Evolutionary conservation across 345 rosid genomes (phyloP), one percentile per base, ranked within the genome.

Genomic region (Aquilaria yunnanensis): DNA sequence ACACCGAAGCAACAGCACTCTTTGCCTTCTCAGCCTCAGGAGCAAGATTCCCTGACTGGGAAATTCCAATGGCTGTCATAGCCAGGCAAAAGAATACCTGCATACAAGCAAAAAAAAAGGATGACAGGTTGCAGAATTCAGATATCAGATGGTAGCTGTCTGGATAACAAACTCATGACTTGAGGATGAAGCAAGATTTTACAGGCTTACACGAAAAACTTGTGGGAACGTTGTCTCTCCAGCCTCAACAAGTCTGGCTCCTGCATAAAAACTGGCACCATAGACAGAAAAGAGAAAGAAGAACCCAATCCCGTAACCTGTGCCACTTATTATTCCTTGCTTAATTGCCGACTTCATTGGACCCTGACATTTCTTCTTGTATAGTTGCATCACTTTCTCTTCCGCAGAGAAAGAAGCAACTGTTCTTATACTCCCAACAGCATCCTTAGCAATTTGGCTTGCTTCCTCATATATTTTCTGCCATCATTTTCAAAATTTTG

Each of bases 381-480:
- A 89, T 54, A 82, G 80, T 59, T 86, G 67, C 86, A 86, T 82
- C 70, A 89, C 85, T 70, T 80, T 92, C 72, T 83, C 92, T 66
- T 89, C 98, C 0, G 90, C 90, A 70, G 92, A 85, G 75, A 85
- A 92, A 2, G 96, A 92, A 57, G 92, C 88, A 56, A 89, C 92
- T 3, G 98, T 86, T 77, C 96, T 79, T 51, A 89, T 89, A 58
- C 89, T 85, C 50, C 95, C 90, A 3, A 86, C 90, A 12, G 98
- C 98, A 51, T 92, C 95, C 14, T 73, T 81, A 6, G 96, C 96
- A 47, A 89, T 87, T 74, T 87, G 92, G 70, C 90, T 89, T 9
- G 96, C 96, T 68, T 92, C 90, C 79, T 86, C 95, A 9, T 89
- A 92, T 92, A 80, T 83, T 77, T 66, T 75, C 96, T 92, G 78